Evolutionary conservation across 2,329 filamentous ascomycete species (phyloP).

Genomic region (Colletotrichum caudatum): DNA sequence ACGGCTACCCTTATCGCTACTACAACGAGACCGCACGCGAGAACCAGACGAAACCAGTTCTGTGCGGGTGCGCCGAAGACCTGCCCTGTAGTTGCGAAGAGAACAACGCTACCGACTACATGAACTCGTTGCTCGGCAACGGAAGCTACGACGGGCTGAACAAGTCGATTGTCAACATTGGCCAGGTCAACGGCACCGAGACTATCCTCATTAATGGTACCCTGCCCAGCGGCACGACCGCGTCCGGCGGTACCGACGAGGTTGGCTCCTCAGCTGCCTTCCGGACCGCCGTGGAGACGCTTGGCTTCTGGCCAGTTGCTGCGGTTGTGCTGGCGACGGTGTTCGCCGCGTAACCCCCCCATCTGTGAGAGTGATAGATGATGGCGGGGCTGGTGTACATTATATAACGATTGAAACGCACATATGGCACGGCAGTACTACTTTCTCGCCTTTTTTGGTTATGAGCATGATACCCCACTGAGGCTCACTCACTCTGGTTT

Average conservation of each 20-base stretch:
- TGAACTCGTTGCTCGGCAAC: conserved; percentile 73
- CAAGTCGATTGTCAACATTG: conserved; percentile 71
- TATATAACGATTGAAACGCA: not conserved
- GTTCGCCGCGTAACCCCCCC: conserved; percentile 53
- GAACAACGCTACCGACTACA: conserved; percentile 60
- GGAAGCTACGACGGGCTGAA: conserved; percentile 66
- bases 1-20: conserved; percentile 67
- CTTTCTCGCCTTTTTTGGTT: not conserved
- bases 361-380: not conserved
- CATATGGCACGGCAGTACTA: not conserved
- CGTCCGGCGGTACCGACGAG: conserved; percentile 51
- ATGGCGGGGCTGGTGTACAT: conserved; percentile 9
- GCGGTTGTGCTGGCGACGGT: conserved; percentile 59
- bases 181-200: conserved; percentile 60
- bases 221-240: conserved; percentile 74
- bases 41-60: conserved; percentile 71
- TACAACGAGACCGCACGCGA: conserved; percentile 58
- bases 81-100: conserved; percentile 64
- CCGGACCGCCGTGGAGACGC: conserved; percentile 50
- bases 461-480: conserved; percentile 17
- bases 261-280: conserved; percentile 52
- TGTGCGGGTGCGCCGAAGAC: conserved; percentile 70
- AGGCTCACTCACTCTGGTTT: not conserved
- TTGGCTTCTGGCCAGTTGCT: conserved; percentile 64
- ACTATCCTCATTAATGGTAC: conserved; percentile 82